Conservation (phyloP, 176 grass and related monocot genomes). For the Pontederia paniculata region DNA sequence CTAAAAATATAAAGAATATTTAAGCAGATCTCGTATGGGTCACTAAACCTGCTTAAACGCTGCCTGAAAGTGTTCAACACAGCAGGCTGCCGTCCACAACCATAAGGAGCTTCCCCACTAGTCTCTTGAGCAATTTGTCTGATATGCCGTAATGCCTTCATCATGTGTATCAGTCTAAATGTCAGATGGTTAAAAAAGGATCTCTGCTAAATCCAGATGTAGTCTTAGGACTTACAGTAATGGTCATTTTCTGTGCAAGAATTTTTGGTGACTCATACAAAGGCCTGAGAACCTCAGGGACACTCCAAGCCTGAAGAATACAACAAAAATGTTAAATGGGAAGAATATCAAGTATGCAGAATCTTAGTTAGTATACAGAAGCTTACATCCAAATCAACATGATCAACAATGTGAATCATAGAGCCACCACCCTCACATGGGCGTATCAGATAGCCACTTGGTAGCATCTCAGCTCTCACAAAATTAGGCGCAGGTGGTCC, state of each 20-base stretch:
- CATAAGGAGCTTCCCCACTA: conserved; percentile 71
- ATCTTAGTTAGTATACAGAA: background rate
- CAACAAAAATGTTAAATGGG: background rate
- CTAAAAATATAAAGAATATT: background rate
- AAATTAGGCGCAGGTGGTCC: conserved; percentile 64
- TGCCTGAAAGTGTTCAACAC: conserved; percentile 78
- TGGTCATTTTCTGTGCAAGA: conserved; percentile 82
- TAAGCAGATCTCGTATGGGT: background rate
- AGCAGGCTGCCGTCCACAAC: conserved; percentile 66
- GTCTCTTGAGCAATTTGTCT: conserved; percentile 78
- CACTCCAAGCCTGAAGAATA: conserved; percentile 59
- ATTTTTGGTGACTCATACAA: conserved; percentile 91
- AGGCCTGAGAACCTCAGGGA: conserved; percentile 79
- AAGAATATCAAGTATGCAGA: background rate
- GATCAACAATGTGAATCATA: conserved; percentile 99
- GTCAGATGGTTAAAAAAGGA: background rate
- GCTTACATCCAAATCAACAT: conserved; percentile 95
- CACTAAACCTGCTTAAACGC: conserved; percentile 62
- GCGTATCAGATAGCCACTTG: conserved; percentile 91
- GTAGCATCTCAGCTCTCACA: conserved; percentile 82
- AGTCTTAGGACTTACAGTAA: conserved; percentile 82
- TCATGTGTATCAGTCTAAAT: background rate
- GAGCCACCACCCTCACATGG: conserved; percentile 96
- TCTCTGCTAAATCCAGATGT: background rate
- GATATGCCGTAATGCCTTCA: conserved; percentile 72